Base-by-base conservation (phyloP, 1,139 yeast genomes). In the Pichia inconspicua region DNA sequence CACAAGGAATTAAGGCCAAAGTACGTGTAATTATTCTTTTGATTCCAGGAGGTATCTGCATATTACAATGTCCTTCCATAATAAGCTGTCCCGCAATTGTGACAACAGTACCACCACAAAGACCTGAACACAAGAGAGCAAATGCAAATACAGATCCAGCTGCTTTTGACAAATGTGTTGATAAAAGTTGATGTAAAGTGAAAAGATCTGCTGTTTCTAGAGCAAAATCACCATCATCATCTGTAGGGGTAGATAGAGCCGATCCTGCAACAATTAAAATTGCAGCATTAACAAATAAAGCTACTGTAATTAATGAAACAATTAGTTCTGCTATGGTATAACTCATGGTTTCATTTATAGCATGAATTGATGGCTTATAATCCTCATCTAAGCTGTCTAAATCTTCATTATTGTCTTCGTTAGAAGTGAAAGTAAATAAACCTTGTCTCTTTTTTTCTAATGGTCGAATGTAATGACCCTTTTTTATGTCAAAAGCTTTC, bases 71-170 rank as follows among this genome's bases (percentile, higher is more conserved):
- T 0, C 98, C 98, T 64, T 92, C 97, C 59, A 89, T 82, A 1
- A 92, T 96, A 80, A 90, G 88, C 65, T 92, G 98, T 22, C 98
- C 97, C 1, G 97, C 95, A 61, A 92, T 74, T 0, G 98, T 92
- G 61, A 97, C 92, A n/a, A 92, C 96, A 31, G 94, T 86, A 44
- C 98, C 97, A 2, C 98, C 97, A 60, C 96, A 85, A 63, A 90
- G 96, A 19, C 98, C 98, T n/a, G 96, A 85, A 62, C 90, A 89
- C 46, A 92, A 71, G 65, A 92, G 76, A 1, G 97, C 97, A 42
- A 89, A 68, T 1, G 97, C 97, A 70, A 92, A 92, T 1, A 92
- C 82, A 32, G 88, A 73, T 5, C 97, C 98, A 0, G 97, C 97
- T 2, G 89, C 83, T n/a, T 86, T 83, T 1, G 96, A 86, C 42